Percentiles rank a stretch among this genome's conserved stretches.
Conservation (phyloP, 768 basidiomycete genomes). For the Naganishia onofrii region DNA sequence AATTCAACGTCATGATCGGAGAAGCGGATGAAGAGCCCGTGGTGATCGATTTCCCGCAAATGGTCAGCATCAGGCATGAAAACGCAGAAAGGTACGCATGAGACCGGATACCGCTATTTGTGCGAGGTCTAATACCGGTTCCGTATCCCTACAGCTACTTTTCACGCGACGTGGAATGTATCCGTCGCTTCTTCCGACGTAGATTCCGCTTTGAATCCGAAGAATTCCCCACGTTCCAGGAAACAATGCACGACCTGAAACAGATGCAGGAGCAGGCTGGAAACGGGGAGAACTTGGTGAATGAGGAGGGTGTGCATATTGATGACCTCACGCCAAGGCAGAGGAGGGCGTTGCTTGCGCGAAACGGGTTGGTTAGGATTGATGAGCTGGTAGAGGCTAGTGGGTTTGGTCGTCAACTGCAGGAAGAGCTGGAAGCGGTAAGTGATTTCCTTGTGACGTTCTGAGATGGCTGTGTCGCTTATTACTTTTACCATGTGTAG, state of each 20-base stretch:
- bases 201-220: constrained; percentile 89
- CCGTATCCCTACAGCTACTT: constrained; percentile 72
- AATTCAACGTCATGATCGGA: constrained; percentile 94
- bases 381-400: constrained; percentile 92
- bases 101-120: neutral
- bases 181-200: constrained; percentile 84
- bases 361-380: constrained; percentile 55
- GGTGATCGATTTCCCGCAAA: constrained; percentile 98
- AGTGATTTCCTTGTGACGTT: constrained; percentile 36
- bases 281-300: constrained; percentile 25
- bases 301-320: constrained; percentile 23
- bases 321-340: constrained; percentile 19
- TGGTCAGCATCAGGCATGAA: constrained; percentile 94
- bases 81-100: constrained; percentile 86
- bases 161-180: constrained; percentile 96
- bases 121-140: neutral
- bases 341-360: constrained; percentile 54
- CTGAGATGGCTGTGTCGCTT: too few species aligned
- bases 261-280: constrained; percentile 13
- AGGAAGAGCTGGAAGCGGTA: constrained; percentile 80
- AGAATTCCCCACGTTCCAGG: constrained; percentile 80
- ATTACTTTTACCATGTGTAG: constrained; percentile 1
- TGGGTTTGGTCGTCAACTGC: constrained; percentile 82
- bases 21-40: constrained; percentile 72
- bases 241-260: constrained; percentile 57